Evolutionary conservation across 2,329 filamentous ascomycete genomes (phyloP).

Genomic region (Phyllosticta ampelicida): DNA sequence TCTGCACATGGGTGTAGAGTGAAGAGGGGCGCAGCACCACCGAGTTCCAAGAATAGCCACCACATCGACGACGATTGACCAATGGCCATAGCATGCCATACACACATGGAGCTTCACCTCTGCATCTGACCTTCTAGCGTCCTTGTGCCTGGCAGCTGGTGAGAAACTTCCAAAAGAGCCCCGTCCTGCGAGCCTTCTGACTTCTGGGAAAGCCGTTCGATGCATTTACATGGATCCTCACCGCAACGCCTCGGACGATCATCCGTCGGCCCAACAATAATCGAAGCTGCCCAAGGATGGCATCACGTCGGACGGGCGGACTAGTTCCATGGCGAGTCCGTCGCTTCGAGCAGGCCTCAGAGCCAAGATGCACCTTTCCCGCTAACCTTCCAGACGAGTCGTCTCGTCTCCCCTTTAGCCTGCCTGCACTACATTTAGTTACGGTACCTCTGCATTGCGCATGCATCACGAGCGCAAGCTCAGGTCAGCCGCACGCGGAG

Average conservation of each 20-base stretch:
- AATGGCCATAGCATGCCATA: not conserved
- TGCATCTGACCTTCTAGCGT: not conserved
- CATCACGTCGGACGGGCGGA: not conserved
- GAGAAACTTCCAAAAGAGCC: not conserved
- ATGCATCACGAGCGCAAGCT: not conserved
- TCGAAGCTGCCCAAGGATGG: not conserved
- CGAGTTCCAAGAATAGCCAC: not conserved
- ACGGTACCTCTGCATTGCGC: not conserved
- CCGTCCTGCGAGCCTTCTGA: not conserved
- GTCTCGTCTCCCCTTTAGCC: too few relatives aligned
- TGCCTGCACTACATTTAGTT: too few relatives aligned
- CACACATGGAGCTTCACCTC: too few relatives aligned
- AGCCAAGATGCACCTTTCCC: not conserved
- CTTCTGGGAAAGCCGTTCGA: too few relatives aligned
- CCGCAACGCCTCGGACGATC: not conserved
- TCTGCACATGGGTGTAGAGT: not conserved
- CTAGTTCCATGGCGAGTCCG: not conserved
- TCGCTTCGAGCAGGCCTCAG: not conserved
- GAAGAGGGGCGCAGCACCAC: not conserved
- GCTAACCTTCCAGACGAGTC: not conserved
- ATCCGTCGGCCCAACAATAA: not conserved
- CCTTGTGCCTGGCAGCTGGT: not conserved
- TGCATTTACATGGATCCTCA: too few relatives aligned
- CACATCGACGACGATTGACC: not conserved
- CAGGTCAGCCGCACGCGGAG: not conserved